phyloP scores from a whole-genome alignment of 1,139 yeast genomes.

The Blastobotrys arbuscula region DNA sequence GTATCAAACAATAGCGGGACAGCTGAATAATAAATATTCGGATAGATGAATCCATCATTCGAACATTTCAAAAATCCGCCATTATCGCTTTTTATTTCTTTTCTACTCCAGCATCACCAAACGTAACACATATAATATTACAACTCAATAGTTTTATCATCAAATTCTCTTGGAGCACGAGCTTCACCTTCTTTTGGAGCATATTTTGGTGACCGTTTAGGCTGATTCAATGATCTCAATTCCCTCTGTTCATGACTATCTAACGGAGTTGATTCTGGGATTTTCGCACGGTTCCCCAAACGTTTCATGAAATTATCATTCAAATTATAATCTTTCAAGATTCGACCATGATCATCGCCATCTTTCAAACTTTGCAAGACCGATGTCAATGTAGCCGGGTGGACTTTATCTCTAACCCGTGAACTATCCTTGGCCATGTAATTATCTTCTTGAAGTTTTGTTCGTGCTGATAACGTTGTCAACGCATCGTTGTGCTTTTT shows the following conservation, averaged over 20 bases:
- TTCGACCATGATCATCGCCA: slow-evolving; percentile 9
- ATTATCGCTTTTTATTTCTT: neutral
- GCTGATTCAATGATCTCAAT: slow-evolving; percentile 6
- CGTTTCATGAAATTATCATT: slow-evolving; percentile 5
- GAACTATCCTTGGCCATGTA: neutral
- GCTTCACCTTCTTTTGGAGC: neutral
- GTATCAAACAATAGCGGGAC: too few relatives aligned
- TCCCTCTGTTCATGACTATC: neutral
- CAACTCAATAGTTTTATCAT: neutral
- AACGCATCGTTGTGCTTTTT: slow-evolving; percentile 2
- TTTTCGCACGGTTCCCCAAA: slow-evolving; percentile 7
- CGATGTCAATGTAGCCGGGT: slow-evolving; percentile 10
- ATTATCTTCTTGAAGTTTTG: neutral
- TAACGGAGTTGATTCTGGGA: slow-evolving; percentile 3
- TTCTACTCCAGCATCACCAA: too few relatives aligned
- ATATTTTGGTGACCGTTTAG: slow-evolving; percentile 1
- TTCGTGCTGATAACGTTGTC: slow-evolving; percentile 6
- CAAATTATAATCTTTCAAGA: slow-evolving; percentile 7
- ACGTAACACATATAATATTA: neutral
- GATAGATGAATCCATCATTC: too few relatives aligned
- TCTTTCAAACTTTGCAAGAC: slow-evolving; percentile 5
- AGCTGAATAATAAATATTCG: too few relatives aligned
- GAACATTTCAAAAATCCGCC: too few relatives aligned
- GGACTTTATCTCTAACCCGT: slow-evolving; percentile 1
- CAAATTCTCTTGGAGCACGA: neutral